Conservation (phyloP, 202 grass and related monocot genomes). For the Eragrostis tef region DNA sequence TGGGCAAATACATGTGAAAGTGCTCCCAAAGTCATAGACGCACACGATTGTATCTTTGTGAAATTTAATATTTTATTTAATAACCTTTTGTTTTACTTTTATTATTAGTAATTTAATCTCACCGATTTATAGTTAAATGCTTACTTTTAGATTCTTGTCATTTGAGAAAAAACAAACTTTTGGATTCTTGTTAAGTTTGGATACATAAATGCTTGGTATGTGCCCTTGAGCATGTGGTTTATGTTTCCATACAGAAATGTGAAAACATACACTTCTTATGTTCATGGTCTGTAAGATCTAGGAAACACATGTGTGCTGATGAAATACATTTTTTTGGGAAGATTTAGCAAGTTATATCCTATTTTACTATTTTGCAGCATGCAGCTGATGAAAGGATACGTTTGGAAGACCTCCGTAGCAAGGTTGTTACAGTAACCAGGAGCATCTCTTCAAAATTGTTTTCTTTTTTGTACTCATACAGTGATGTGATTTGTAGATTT, state of each 20-base stretch:
- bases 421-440: constrained; percentile 59
- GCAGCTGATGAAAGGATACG: constrained; percentile 97
- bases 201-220: constrained; percentile 25
- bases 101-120: constrained; percentile 4
- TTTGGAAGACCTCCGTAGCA: constrained; percentile 80
- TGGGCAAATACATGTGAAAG: not conserved
- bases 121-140: constrained; percentile 1
- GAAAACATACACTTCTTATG: constrained; percentile 28
- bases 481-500: constrained; percentile 59
- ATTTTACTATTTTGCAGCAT: constrained; percentile 69
- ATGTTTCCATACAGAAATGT: constrained; percentile 1
- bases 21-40: not conserved
- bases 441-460: constrained; percentile 38
- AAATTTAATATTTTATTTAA: constrained; percentile 13
- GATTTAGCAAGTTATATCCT: constrained; percentile 36
- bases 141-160: constrained; percentile 23
- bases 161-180: no score
- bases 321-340: constrained; percentile 17
- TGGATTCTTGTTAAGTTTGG: not conserved
- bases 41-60: not conserved
- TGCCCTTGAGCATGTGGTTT: constrained; percentile 10
- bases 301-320: constrained; percentile 27
- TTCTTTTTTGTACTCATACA: constrained; percentile 38
- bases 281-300: constrained; percentile 17
- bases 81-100: no score